Conservation (phyloP, 495 filamentous ascomycete genomes). For the Paragyromitra xinjiangensis region DNA sequence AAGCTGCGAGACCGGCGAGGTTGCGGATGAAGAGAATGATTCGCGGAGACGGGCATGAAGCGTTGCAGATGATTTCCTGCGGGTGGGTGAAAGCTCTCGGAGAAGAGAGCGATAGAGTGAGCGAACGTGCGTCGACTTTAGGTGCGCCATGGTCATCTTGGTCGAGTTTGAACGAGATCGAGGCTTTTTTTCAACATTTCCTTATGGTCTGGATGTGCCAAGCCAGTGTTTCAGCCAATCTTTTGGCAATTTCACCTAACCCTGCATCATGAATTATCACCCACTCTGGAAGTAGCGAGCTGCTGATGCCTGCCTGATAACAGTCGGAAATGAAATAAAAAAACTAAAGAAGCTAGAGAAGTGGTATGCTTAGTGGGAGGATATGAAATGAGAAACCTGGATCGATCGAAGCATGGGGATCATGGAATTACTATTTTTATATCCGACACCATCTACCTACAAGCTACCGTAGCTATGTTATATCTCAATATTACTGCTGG, state of each 20-base stretch:
- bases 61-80: constrained; percentile 67
- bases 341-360: not conserved
- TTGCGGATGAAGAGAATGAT: constrained; percentile 61
- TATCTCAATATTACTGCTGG: not conserved
- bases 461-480: not conserved
- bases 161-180: constrained; percentile 15
- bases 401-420: constrained; percentile 29
- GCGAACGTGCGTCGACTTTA: constrained; percentile 65
- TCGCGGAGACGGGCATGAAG: constrained; percentile 70
- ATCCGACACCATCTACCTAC: not conserved
- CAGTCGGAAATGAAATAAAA: not conserved
- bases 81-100: constrained; percentile 82
- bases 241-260: constrained; percentile 19
- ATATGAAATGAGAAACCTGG: not conserved
- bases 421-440: constrained; percentile 17
- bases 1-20: constrained; percentile 35
- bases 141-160: constrained; percentile 24
- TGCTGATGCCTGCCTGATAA: not conserved
- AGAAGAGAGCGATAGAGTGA: constrained; percentile 89
- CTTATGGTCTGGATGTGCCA: constrained; percentile 13
- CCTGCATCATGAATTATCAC: constrained; percentile 44
- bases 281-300: not conserved
- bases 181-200: not conserved
- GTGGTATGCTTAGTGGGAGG: not conserved
- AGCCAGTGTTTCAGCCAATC: not conserved